phyloP scores from a whole-genome alignment of 2,329 filamentous ascomycete genomes.

The Venturia nashicola region DNA sequence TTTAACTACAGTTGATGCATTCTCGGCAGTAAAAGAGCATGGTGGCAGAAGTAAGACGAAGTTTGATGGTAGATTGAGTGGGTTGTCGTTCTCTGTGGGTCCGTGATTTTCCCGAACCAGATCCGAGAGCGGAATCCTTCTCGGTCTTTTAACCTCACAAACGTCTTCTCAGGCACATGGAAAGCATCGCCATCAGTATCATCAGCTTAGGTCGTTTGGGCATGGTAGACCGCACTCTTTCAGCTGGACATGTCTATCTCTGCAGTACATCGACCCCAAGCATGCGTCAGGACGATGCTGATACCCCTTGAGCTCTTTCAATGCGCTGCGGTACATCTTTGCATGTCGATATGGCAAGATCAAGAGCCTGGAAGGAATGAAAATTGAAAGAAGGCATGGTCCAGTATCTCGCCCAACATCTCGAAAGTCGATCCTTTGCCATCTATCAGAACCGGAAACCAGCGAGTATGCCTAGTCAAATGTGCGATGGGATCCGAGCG shows the following conservation, averaged over 20 bases:
- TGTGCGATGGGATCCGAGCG: too few species aligned
- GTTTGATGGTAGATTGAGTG: background rate
- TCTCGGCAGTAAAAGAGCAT: too few species aligned
- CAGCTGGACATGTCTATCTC: background rate
- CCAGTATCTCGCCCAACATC: background rate
- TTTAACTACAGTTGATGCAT: too few species aligned
- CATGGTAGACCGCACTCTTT: background rate
- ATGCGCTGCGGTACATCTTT: background rate
- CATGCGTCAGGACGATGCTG: background rate
- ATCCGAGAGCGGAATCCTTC: background rate
- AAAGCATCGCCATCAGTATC: background rate
- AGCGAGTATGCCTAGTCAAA: too few species aligned
- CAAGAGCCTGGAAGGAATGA: background rate
- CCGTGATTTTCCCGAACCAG: background rate
- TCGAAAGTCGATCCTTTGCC: background rate
- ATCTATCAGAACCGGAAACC: too few species aligned
- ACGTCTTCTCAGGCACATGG: background rate
- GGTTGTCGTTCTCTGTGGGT: background rate
- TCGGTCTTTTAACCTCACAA: background rate
- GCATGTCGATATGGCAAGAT: background rate
- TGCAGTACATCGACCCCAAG: background rate
- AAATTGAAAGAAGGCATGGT: background rate
- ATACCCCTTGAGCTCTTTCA: background rate
- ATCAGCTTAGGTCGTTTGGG: background rate
- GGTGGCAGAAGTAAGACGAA: background rate